Base-by-base conservation (phyloP, 2,329 filamentous ascomycete genomes). In the Colletotrichum salicis region DNA sequence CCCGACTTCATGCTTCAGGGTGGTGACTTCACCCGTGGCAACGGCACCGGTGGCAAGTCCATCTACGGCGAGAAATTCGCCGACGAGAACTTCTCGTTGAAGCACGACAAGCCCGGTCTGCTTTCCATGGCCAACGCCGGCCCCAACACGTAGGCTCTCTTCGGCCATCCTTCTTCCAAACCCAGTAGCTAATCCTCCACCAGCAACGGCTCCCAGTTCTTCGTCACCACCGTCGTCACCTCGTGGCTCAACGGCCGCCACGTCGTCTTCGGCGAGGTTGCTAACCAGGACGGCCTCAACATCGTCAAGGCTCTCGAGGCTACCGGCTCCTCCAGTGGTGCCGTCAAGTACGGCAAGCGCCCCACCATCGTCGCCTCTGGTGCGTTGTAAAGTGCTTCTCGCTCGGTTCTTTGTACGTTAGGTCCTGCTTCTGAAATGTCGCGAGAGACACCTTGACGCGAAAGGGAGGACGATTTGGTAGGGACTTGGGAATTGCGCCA, bases 121-220 rank as follows among this genome's bases (percentile, higher is more conserved):
- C 89, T 97, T 77, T 97, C 95, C 85, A 97, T 97, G 95, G 95
- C 95, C 83, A 97, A 97, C 86, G 93, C 95, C 78, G 95, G 95
- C 78, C 93, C 93, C 81, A 97, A 98, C 92, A 98, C 96, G 90
- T 92, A 87, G 84, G 89, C 22, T 37, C 76, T 8, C 6, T 15
- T 15, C 5, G 4, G 12, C 27, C 51, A 48, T 8, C 37, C 2
- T n/a, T 11, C 15, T 31, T 51, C 22, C 6, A 48, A n/a, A 13
- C 3, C 33, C 15, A 15, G 1, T 29, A 19, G 37, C 78, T 77
- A 54, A 78, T 61, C 86, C 85, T 22, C 85, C 12, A 85, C 84
- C 74, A 97, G 96, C 83, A 99, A 99, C 86, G 96, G 96, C 79
- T 97, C 94, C 63, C 96, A 98, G 85, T 98, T 98, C 89, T 98